Conservation (phyloP, 768 basidiomycete genomes). For the Tylopilus rubrobrunneus region DNA sequence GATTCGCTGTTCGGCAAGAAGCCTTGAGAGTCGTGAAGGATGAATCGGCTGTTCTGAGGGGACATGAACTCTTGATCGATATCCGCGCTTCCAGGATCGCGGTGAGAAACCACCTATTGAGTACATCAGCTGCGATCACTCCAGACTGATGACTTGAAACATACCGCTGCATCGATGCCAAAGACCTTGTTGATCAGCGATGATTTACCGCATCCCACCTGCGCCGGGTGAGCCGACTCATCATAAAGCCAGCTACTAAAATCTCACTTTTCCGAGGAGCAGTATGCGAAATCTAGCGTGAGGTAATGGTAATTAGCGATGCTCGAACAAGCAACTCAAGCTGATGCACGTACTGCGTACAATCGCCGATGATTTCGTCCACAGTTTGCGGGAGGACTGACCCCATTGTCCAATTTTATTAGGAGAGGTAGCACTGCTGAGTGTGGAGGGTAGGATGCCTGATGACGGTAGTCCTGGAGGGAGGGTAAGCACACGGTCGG, state of each 20-base stretch:
- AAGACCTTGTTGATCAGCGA: neutral
- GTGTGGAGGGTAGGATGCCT: no score
- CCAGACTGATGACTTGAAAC: neutral
- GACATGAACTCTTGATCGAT: neutral
- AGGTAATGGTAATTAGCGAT: no score
- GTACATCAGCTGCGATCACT: neutral
- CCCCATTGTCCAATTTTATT: no score
- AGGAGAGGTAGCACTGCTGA: no score
- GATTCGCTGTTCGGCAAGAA: conserved; percentile 6
- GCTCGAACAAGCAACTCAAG: no score
- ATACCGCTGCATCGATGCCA: neutral
- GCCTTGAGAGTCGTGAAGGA: conserved; percentile 3
- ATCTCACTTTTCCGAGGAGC: neutral
- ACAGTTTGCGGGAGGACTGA: no score
- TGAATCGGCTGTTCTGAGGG: neutral
- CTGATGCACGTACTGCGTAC: no score
- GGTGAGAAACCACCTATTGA: neutral
- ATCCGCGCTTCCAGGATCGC: neutral
- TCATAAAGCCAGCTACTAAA: neutral
- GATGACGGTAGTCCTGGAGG: no score
- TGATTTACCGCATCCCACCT: neutral
- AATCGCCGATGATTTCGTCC: no score
- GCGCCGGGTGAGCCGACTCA: neutral
- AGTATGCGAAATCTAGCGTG: neutral
- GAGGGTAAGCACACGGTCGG: no score